Conservation (phyloP, 1,284 basidiomycete genomes). For the Cerioporus squamosus region DNA sequence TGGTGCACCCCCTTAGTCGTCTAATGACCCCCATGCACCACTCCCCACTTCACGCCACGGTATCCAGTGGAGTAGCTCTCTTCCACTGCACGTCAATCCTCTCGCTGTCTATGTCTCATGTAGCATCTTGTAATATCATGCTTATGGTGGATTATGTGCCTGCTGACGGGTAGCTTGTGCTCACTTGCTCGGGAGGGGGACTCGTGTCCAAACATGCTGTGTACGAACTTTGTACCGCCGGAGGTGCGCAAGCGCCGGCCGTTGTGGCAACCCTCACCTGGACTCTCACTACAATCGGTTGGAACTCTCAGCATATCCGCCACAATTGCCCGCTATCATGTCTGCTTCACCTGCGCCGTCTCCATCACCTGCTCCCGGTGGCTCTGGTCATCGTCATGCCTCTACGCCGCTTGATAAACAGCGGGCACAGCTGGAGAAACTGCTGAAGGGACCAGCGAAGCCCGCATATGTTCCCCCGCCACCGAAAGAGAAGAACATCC, state of each 20-base stretch:
- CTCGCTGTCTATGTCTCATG: conserved; percentile 20
- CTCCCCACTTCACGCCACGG: too few relatives aligned
- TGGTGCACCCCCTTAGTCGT: conserved; percentile 13
- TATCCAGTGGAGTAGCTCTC: conserved; percentile 5
- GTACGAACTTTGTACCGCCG: too few relatives aligned
- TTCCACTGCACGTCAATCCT: too few relatives aligned
- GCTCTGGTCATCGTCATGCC: conserved; percentile 58
- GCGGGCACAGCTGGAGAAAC: conserved; percentile 77
- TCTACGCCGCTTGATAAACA: conserved; percentile 75
- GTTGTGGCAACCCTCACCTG: background rate
- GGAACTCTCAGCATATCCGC: background rate
- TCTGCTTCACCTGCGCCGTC: conserved; percentile 28
- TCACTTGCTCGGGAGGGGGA: too few relatives aligned
- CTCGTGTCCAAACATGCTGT: too few relatives aligned
- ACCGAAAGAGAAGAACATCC: conserved; percentile 78
- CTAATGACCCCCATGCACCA: conserved; percentile 4
- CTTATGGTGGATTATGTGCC: background rate
- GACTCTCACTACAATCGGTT: too few relatives aligned
- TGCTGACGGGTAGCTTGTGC: too few relatives aligned
- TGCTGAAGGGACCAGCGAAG: conserved; percentile 87
- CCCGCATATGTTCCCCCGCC: conserved; percentile 76
- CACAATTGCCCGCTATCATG: conserved; percentile 26
- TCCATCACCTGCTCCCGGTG: conserved; percentile 31
- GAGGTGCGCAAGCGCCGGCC: too few relatives aligned
- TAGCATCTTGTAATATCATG: conserved; percentile 20